Conservation (phyloP, 139 green algal species). For the Picochlorum sp. region DNA sequence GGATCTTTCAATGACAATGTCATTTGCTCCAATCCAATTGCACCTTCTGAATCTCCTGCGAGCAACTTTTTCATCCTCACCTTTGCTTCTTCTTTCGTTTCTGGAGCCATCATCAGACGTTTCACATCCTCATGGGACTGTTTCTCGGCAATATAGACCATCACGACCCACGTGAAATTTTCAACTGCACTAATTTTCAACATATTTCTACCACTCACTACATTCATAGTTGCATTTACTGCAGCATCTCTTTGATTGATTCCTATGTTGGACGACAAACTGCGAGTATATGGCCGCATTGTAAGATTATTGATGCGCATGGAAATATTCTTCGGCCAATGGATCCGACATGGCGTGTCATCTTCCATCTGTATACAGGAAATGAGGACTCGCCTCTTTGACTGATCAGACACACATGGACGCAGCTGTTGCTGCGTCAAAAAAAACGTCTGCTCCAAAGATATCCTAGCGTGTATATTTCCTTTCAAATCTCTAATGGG, state of each 20-base stretch:
- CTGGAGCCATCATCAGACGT: slow-evolving; percentile 44
- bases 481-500: slow-evolving; percentile 8
- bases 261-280: slow-evolving; percentile 47
- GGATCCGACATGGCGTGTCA: slow-evolving; percentile 46
- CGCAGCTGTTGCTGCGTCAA: slow-evolving; percentile 18
- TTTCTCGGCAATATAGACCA: slow-evolving; percentile 35
- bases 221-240: slow-evolving; percentile 35
- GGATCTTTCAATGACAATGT: slow-evolving; percentile 25
- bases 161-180: slow-evolving; percentile 26
- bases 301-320: slow-evolving; percentile 45
- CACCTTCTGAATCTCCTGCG: slow-evolving; percentile 11
- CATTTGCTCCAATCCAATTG: slow-evolving; percentile 18
- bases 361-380: slow-evolving; percentile 42
- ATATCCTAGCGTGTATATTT: slow-evolving; percentile 23
- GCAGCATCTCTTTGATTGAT: slow-evolving; percentile 66
- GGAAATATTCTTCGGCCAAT: slow-evolving; percentile 56
- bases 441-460: slow-evolving; percentile 17
- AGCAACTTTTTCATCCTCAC: slow-evolving; percentile 36
- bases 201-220: slow-evolving; percentile 27
- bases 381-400: slow-evolving; percentile 14
- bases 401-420: background rate
- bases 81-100: slow-evolving; percentile 35
- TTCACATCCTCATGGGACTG: slow-evolving; percentile 45
- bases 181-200: slow-evolving; percentile 30
- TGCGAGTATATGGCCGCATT: slow-evolving; percentile 35